Conservation (phyloP, 441 rosid genomes). For the Arabidopsis lyrata region DNA sequence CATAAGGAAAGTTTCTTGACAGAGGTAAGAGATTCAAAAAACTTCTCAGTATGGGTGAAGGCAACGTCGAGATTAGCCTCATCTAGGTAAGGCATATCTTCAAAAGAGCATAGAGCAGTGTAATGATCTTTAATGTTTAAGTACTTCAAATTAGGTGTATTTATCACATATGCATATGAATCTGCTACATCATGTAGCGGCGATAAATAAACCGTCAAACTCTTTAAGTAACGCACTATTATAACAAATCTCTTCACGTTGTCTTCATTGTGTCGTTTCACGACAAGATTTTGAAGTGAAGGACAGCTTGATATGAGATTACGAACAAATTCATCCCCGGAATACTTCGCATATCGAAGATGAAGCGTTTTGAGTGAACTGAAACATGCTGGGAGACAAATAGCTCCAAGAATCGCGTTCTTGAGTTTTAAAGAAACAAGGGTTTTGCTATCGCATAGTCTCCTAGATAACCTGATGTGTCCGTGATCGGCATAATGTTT, state of each 20-base stretch:
- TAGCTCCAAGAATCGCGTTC: background rate
- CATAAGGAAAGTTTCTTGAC: slow-evolving; percentile 21
- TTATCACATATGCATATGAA: slow-evolving; percentile 11
- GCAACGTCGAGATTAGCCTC: slow-evolving; percentile 20
- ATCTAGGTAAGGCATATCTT: slow-evolving; percentile 20
- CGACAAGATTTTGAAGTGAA: slow-evolving; percentile 16
- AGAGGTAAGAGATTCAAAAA: slow-evolving; percentile 17
- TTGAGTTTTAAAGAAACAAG: slow-evolving; percentile 10
- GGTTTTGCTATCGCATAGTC: slow-evolving; percentile 15
- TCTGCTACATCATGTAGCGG: background rate
- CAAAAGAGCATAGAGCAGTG: slow-evolving; percentile 7
- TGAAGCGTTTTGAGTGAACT: slow-evolving; percentile 14
- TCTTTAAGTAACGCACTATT: background rate
- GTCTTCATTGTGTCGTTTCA: slow-evolving; percentile 10
- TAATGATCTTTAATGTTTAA: slow-evolving; percentile 6
- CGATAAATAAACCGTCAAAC: background rate
- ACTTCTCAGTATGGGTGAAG: background rate
- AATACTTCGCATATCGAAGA: background rate
- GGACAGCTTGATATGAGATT: slow-evolving; percentile 8
- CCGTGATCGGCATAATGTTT: background rate
- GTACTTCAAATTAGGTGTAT: slow-evolving; percentile 21
- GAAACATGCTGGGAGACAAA: background rate
- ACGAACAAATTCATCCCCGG: slow-evolving; percentile 4
- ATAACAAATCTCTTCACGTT: slow-evolving; percentile 10
- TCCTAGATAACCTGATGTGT: background rate